phyloP scores from a whole-genome alignment of 257 asterid genomes.

The Nicotiana noctiflora region DNA sequence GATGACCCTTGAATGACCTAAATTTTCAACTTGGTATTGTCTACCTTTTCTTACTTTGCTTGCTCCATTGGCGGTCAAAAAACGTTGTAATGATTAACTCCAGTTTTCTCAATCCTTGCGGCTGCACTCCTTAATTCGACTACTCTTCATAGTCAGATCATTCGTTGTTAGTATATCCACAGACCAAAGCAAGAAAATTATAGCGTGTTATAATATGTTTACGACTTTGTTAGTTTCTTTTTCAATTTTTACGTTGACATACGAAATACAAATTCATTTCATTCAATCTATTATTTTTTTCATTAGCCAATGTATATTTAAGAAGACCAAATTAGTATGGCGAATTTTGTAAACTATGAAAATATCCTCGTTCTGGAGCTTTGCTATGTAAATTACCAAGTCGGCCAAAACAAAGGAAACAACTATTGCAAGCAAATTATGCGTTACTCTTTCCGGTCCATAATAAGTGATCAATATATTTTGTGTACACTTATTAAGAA shows the following conservation, averaged over 20 bases:
- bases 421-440: neutral
- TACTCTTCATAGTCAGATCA: neutral
- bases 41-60: neutral
- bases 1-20: neutral
- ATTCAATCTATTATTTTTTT: neutral
- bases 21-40: neutral
- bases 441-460: neutral
- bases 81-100: neutral
- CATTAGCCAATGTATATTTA: neutral
- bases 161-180: neutral
- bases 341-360: no score
- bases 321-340: neutral
- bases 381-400: neutral
- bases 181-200: neutral
- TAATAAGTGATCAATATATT: no score
- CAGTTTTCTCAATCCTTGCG: constrained; percentile 1
- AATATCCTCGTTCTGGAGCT: neutral
- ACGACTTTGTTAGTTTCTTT: no score
- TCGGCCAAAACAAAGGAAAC: neutral
- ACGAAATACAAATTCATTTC: no score
- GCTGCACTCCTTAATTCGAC: neutral
- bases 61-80: neutral
- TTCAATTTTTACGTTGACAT: no score
- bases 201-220: no score
- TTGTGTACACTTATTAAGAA: no score